These are phyloP conservation scores for Euphorbia celastroides DNA, from an alignment of 441 rosid genomes.

Conservation along the genomic window DNA sequence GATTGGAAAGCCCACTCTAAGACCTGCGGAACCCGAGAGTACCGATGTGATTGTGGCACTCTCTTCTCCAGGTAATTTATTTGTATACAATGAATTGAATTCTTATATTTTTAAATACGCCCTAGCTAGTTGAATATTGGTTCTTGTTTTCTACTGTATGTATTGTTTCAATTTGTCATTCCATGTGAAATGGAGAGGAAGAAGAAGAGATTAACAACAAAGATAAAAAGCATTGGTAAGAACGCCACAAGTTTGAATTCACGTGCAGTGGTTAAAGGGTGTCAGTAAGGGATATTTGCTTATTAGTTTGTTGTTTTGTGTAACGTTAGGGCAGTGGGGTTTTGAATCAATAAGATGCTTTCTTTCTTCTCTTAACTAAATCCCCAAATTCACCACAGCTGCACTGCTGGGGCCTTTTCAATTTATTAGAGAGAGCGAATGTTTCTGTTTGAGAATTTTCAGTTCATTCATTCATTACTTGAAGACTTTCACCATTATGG, in stretches of 20 bases:
- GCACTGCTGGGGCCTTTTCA: too few species aligned
- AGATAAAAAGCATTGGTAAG: neutral
- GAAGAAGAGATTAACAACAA: too few species aligned
- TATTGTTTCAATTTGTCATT: too few species aligned
- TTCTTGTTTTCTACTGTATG: too few species aligned
- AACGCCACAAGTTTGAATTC: slow-evolving; percentile 28
- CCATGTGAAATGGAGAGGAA: too few species aligned
- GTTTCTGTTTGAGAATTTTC: slow-evolving; percentile 12
- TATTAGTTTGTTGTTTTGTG: slow-evolving; percentile 38
- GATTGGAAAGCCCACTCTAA: slow-evolving; percentile 98
- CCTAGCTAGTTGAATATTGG: too few species aligned
- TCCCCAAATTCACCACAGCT: neutral
- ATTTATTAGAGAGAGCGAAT: too few species aligned
- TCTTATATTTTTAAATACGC: too few species aligned
- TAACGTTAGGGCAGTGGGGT: slow-evolving; percentile 7
- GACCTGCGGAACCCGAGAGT: slow-evolving; percentile 88
- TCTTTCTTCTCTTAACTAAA: neutral
- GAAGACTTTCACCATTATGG: slow-evolving; percentile 15
- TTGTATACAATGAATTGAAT: too few species aligned
- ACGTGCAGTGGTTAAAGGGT: slow-evolving; percentile 43
- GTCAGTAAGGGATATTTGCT: slow-evolving; percentile 21
- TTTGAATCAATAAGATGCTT: neutral
- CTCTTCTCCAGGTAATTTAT: slow-evolving; percentile 83
- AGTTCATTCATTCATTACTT: slow-evolving; percentile 18
- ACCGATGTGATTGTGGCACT: slow-evolving; percentile 90